These are phyloP conservation scores for Penicillium sumatraense DNA, from an alignment of 2,329 filamentous ascomycete genomes.

Conservation along the genomic window DNA sequence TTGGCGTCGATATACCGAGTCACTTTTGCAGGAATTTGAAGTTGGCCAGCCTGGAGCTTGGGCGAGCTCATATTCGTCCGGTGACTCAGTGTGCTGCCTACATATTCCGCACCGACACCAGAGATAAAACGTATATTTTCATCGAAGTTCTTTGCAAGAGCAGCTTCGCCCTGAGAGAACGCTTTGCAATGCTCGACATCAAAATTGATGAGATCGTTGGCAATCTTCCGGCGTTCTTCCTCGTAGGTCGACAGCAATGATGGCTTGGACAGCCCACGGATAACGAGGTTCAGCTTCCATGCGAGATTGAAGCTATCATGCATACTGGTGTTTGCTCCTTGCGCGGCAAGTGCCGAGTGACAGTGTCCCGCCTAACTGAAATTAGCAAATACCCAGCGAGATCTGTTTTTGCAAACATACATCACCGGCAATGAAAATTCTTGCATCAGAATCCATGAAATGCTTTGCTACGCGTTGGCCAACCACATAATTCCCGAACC, in stretches of 20 bases:
- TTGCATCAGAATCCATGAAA: slow-evolving; percentile 48
- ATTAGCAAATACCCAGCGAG: not conserved
- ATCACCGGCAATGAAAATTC: slow-evolving; percentile 57
- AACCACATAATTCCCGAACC: slow-evolving; percentile 58
- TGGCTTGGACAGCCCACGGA: slow-evolving; percentile 28
- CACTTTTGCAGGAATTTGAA: slow-evolving; percentile 70
- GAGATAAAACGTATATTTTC: slow-evolving; percentile 76
- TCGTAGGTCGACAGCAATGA: slow-evolving; percentile 35
- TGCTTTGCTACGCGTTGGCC: slow-evolving; percentile 53
- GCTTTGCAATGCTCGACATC: slow-evolving; percentile 53
- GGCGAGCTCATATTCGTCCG: slow-evolving; percentile 27
- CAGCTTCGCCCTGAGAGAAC: slow-evolving; percentile 65
- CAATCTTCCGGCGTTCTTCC: slow-evolving; percentile 36
- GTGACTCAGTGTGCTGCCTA: slow-evolving; percentile 65
- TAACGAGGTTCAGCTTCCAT: slow-evolving; percentile 39
- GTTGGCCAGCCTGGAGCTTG: slow-evolving; percentile 45
- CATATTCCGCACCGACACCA: slow-evolving; percentile 71
- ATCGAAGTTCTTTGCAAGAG: slow-evolving; percentile 70
- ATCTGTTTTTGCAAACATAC: slow-evolving; percentile 22
- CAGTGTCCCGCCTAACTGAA: slow-evolving; percentile 32
- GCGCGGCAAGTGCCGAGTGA: slow-evolving; percentile 38
- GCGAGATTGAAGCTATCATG: slow-evolving; percentile 42
- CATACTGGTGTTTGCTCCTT: slow-evolving; percentile 43
- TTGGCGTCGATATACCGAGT: slow-evolving; percentile 78
- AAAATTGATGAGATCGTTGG: slow-evolving; percentile 36